A percentile compares a stretch with the other conserved stretches of the same genome.
phyloP scores from a whole-genome alignment of 2,329 filamentous ascomycete genomes.

The Xylaria sp. region DNA sequence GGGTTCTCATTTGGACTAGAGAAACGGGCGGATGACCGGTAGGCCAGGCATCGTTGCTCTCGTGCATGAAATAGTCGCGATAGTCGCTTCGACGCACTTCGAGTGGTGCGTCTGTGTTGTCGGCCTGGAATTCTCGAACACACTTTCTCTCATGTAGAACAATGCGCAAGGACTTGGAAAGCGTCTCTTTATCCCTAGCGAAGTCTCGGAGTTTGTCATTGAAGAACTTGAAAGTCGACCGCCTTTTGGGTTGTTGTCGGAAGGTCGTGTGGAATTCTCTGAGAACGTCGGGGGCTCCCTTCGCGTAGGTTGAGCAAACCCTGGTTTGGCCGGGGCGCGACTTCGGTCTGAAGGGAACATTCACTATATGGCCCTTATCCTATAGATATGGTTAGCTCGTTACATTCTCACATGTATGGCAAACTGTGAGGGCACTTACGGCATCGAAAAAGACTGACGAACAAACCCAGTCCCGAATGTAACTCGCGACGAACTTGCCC shows the following conservation, averaged over 20 bases:
- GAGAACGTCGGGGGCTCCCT: slow-evolving; percentile 46
- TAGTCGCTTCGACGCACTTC: no score
- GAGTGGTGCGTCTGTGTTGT: no score
- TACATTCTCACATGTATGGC: neutral
- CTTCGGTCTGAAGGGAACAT: no score
- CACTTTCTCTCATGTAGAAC: slow-evolving; percentile 29
- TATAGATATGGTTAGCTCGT: neutral
- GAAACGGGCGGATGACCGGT: slow-evolving; percentile 24
- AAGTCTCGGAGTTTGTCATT: neutral
- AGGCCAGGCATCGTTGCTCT: slow-evolving; percentile 23
- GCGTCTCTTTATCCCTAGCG: slow-evolving; percentile 30
- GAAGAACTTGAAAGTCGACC: no score
- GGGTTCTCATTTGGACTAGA: neutral
- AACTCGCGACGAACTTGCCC: slow-evolving; percentile 24
- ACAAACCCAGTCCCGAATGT: slow-evolving; percentile 14
- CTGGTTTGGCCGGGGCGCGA: neutral
- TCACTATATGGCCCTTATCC: neutral
- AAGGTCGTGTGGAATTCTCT: slow-evolving; percentile 41
- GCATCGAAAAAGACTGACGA: neutral
- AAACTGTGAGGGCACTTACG: neutral
- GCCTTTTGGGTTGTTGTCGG: no score
- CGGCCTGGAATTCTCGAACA: neutral
- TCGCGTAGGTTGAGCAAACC: slow-evolving; percentile 39
- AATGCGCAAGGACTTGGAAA: slow-evolving; percentile 26
- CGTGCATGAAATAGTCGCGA: neutral